phyloP scores from a whole-genome alignment of 1,284 basidiomycete genomes.

The Tilletiaria anomala region DNA sequence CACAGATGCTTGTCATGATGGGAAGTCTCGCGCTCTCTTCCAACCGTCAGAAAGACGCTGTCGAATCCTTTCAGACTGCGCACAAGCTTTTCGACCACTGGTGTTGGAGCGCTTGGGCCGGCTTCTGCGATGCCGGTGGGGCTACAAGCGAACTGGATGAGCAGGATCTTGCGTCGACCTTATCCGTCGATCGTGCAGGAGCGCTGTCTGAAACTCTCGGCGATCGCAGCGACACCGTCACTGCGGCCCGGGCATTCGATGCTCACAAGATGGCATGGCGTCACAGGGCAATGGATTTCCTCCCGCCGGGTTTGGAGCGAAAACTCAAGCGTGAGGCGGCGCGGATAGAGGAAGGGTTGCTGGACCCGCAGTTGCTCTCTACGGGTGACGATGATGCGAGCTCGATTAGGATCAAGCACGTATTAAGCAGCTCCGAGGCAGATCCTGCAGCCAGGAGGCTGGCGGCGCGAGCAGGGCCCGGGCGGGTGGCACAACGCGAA shows the following conservation, averaged over 20 bases:
- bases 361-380: too few relatives aligned
- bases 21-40: background rate
- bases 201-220: background rate
- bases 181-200: conserved; percentile 10
- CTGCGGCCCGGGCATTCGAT: conserved; percentile 9
- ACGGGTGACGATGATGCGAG: too few relatives aligned
- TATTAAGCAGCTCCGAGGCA: too few relatives aligned
- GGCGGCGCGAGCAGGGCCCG: too few relatives aligned
- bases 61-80: background rate
- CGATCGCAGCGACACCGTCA: conserved; percentile 1
- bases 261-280: conserved; percentile 2
- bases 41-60: background rate
- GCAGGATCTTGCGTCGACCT: too few relatives aligned
- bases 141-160: too few relatives aligned
- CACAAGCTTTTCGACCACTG: conserved; percentile 11
- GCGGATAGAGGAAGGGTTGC: too few relatives aligned
- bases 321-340: too few relatives aligned
- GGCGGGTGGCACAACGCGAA: too few relatives aligned
- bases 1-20: too few relatives aligned
- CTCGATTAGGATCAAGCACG: too few relatives aligned
- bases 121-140: conserved; percentile 17
- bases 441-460: too few relatives aligned
- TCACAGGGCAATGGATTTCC: conserved; percentile 6
- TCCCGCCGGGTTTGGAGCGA: conserved; percentile 1
- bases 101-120: conserved; percentile 30